Conservation (phyloP, 2,329 filamentous ascomycete genomes). For the Epicoccum nigrum region DNA sequence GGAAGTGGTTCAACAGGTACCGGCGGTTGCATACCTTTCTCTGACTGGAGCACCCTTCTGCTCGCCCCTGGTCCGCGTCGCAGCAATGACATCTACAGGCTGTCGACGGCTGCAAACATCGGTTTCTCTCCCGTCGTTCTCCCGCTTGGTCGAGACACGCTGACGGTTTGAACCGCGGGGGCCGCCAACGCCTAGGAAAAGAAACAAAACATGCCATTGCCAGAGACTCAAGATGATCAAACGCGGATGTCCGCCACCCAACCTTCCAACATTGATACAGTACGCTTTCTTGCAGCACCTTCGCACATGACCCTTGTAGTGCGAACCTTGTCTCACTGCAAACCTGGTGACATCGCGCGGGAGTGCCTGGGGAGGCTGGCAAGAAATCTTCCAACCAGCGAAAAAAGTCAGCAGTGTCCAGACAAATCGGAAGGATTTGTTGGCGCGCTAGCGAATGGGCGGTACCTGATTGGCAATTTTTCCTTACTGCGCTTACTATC, state of each 20-base stretch:
- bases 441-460: slow-evolving; percentile 30
- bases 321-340: slow-evolving; percentile 5
- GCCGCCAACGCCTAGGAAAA: slow-evolving; percentile 13
- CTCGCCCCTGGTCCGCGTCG: slow-evolving; percentile 28
- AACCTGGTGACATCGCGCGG: slow-evolving; percentile 18
- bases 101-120: slow-evolving; percentile 21
- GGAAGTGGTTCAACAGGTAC: slow-evolving; percentile 24
- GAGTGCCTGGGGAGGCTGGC: slow-evolving; percentile 29
- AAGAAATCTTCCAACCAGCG: slow-evolving; percentile 23
- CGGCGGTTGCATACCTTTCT: slow-evolving; percentile 23
- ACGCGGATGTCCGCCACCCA: slow-evolving; percentile 18
- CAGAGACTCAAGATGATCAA: slow-evolving; percentile 21
- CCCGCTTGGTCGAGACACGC: slow-evolving; percentile 13
- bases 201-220: slow-evolving; percentile 34
- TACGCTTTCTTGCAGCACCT: slow-evolving; percentile 17
- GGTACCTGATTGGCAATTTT: slow-evolving; percentile 36
- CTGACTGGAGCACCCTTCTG: slow-evolving; percentile 18
- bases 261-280: slow-evolving; percentile 13
- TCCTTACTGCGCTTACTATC: slow-evolving; percentile 24
- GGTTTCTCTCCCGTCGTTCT: slow-evolving; percentile 21
- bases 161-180: slow-evolving; percentile 3
- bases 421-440: slow-evolving; percentile 35
- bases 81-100: slow-evolving; percentile 30
- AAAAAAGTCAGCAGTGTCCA: slow-evolving; percentile 26
- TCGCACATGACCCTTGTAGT: slow-evolving; percentile 11